Evolutionary conservation across 805 yeast species (phyloP).

Genomic region (Maudiozyma saulgeensis): DNA sequence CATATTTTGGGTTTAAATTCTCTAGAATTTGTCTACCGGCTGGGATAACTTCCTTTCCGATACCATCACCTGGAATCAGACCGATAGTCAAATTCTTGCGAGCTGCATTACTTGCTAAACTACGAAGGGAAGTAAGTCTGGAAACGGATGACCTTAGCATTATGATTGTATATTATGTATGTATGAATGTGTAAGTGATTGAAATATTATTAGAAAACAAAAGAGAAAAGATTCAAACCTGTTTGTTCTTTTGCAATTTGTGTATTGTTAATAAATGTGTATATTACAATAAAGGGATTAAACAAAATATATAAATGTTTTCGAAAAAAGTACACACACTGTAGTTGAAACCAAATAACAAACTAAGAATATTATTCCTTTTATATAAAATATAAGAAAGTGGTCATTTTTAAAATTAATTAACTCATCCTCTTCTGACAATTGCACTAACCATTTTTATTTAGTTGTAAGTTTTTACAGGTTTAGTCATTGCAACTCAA

Average conservation of each 20-base stretch:
- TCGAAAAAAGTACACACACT: too few species aligned
- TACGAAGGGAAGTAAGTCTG: constrained; percentile 24
- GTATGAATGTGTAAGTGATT: not conserved
- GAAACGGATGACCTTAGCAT: constrained; percentile 25
- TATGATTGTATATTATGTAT: not conserved
- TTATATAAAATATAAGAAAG: too few species aligned
- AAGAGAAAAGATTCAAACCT: not conserved
- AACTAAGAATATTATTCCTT: too few species aligned
- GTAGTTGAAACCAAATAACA: too few species aligned
- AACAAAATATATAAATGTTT: too few species aligned
- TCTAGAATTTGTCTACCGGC: constrained; percentile 87
- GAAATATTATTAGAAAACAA: not conserved
- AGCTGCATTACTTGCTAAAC: constrained; percentile 31
- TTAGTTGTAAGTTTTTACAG: too few species aligned
- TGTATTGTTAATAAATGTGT: not conserved
- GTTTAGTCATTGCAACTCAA: too few species aligned
- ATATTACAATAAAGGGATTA: too few species aligned
- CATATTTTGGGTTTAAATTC: constrained; percentile 65
- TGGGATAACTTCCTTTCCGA: constrained; percentile 95
- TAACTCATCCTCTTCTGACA: too few species aligned
- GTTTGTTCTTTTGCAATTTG: not conserved
- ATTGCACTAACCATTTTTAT: too few species aligned
- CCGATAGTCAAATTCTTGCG: constrained; percentile 45
- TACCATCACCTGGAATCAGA: constrained; percentile 96
- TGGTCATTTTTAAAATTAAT: too few species aligned